phyloP scores from a whole-genome alignment of 2,329 filamentous ascomycete species.

The Fusarium mexicanum region DNA sequence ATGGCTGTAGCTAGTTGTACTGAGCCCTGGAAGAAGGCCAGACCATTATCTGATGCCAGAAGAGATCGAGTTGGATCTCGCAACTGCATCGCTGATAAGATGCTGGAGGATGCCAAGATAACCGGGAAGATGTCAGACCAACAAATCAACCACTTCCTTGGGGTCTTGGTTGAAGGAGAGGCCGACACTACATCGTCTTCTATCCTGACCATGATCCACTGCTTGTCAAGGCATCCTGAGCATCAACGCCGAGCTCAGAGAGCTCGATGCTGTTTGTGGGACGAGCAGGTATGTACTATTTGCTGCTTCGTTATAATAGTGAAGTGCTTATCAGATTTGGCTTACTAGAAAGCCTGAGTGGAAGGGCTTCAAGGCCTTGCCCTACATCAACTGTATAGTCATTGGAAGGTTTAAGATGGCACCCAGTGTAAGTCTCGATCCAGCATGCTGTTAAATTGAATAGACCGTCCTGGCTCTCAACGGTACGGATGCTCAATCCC shows the following conservation, averaged over 20 bases:
- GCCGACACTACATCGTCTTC: background rate
- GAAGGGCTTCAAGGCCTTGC: background rate
- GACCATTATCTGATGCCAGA: background rate
- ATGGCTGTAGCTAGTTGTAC: background rate
- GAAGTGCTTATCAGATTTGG: background rate
- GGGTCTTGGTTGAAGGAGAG: background rate
- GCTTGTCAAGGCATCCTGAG: background rate
- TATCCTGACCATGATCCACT: background rate
- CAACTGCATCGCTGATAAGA: background rate
- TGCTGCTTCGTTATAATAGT: rapidly evolving
- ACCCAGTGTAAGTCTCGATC: background rate
- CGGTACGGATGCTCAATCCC: background rate
- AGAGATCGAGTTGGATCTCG: background rate
- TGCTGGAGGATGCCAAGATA: background rate
- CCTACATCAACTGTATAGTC: background rate
- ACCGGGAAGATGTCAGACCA: background rate
- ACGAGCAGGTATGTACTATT: background rate
- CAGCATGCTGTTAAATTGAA: background rate
- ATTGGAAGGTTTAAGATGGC: background rate
- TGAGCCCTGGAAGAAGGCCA: background rate
- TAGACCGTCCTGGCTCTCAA: too few species aligned
- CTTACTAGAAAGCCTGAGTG: background rate
- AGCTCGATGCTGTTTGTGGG: background rate
- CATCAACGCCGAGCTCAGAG: background rate
- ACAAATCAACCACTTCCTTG: background rate